Evolutionary conservation across 1,139 yeast species (phyloP), one percentile per base, ranked within the genome.

Genomic region (Taphrina sp.): DNA sequence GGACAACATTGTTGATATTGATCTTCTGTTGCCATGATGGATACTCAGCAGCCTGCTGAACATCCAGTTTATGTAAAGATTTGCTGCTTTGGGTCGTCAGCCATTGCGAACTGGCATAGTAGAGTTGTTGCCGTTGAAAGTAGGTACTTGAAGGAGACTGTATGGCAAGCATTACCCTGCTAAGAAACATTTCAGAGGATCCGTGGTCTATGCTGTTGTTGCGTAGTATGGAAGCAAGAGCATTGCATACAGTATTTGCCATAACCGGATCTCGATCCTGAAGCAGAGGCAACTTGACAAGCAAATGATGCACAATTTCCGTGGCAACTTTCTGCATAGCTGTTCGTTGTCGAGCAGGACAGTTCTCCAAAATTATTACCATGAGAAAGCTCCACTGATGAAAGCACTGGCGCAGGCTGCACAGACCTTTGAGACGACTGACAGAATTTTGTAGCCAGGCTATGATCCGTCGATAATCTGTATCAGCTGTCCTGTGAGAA

Each of bases 101-200:
- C 24, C 45, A 43, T 23, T 22, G 20, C 10, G 38, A 5, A n/a
- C 47, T 38, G n/a, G 47, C 37, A 2, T 31, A 38, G 26, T 43
- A 43, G 26, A 43, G 31, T 17, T 22, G 31, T 33, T 43, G 38
- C n/a, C 47, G 47, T 31, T 43, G 47, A 29, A 5, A 19, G 20
- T 43, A 38, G 22, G 38, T 43, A 29, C 47, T 43, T 8, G 47
- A 36, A 19, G 47, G 47, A 12, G 35, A 23, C 20, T 43, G 37
- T 5, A 43, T 36, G 12, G 26, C 17, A 16, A 20, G 10, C 24
- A 43, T 17, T 16, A 43, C 31, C n/a, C 34, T 24, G 12, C 23
- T 43, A 5, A 43, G n/a, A 14, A 17, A 43, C n/a, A 29, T 36
- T 7, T n/a, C n/a, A n/a, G n/a, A n/a, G n/a, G n/a, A n/a, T n/a